Conservation (phyloP, 2,329 filamentous ascomycete species). For the Colletotrichum navitas region DNA sequence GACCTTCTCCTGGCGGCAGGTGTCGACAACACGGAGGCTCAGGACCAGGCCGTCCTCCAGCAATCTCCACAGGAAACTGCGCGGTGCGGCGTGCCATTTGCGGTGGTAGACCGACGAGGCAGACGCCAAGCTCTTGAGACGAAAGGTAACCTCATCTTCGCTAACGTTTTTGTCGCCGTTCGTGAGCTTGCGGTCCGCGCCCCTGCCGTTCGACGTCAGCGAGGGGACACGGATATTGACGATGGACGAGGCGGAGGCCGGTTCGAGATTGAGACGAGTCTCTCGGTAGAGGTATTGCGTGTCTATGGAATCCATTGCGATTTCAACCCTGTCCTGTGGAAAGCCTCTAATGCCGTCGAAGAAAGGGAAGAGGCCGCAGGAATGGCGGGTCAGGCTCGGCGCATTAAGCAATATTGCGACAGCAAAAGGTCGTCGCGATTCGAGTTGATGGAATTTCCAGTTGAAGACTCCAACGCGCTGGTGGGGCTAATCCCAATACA, state of each 20-base stretch:
- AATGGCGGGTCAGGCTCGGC: conserved; percentile 32
- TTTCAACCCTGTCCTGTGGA: conserved; percentile 51
- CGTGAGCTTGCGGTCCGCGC: conserved; percentile 53
- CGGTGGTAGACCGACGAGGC: conserved; percentile 89
- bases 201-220: conserved; percentile 60
- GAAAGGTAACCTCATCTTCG: conserved; percentile 81
- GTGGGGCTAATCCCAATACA: conserved; percentile 51
- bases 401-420: conserved; percentile 27
- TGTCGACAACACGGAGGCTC: conserved; percentile 85
- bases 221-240: conserved; percentile 78
- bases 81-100: conserved; percentile 78
- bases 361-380: conserved; percentile 32
- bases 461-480: conserved; percentile 33
- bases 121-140: conserved; percentile 78
- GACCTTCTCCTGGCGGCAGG: conserved; percentile 76
- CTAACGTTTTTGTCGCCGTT: conserved; percentile 50
- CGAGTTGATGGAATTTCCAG: conserved; percentile 42
- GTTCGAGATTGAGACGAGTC: conserved; percentile 86
- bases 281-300: conserved; percentile 84
- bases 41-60: conserved; percentile 83
- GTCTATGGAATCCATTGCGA: conserved; percentile 74
- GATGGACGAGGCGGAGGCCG: conserved; percentile 75
- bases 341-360: conserved; percentile 27
- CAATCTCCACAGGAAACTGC: conserved; percentile 91
- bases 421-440: conserved; percentile 37